These are phyloP conservation scores for Boletales sp. DNA, from an alignment of 768 basidiomycete species.

Conservation along the genomic window DNA sequence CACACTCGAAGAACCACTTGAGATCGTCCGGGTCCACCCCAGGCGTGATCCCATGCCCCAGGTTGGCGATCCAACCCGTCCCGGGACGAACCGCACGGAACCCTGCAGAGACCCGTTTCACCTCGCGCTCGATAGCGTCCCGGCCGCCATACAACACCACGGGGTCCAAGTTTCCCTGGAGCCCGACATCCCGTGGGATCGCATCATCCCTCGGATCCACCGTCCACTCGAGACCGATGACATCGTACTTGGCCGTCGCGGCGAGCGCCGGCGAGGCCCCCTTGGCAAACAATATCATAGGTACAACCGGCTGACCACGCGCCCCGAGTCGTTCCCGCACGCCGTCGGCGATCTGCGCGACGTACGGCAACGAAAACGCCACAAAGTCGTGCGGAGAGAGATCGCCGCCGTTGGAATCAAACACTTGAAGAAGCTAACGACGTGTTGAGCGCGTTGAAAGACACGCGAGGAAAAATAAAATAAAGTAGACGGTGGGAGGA, in stretches of 20 bases:
- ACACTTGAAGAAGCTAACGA: slow-evolving; percentile 85
- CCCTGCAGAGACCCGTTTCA: slow-evolving; percentile 76
- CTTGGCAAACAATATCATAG: slow-evolving; percentile 94
- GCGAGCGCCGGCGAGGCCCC: slow-evolving; percentile 82
- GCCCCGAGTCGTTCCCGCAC: slow-evolving; percentile 59
- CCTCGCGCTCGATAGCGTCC: slow-evolving; percentile 81
- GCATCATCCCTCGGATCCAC: slow-evolving; percentile 65
- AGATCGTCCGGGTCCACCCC: slow-evolving; percentile 93
- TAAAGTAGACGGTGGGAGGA: too few species aligned
- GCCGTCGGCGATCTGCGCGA: slow-evolving; percentile 64
- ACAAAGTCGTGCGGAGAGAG: slow-evolving; percentile 85
- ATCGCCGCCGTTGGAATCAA: slow-evolving; percentile 96
- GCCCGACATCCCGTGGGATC: slow-evolving; percentile 58
- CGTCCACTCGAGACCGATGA: slow-evolving; percentile 90
- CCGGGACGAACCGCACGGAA: slow-evolving; percentile 54
- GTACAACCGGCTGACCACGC: slow-evolving; percentile 54
- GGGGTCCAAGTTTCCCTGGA: slow-evolving; percentile 96
- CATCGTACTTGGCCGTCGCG: slow-evolving; percentile 72
- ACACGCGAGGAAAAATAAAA: not conserved
- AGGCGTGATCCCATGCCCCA: slow-evolving; percentile 97
- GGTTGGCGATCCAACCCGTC: slow-evolving; percentile 92
- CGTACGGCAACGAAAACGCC: slow-evolving; percentile 78
- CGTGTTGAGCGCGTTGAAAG: not conserved
- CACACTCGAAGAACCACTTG: slow-evolving; percentile 86
- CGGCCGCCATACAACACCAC: slow-evolving; percentile 78